Percentiles rank a stretch among this genome's conserved stretches.
Evolutionary conservation across 2,329 filamentous ascomycete genomes (phyloP).

Genomic region (Alternaria gaisen): DNA sequence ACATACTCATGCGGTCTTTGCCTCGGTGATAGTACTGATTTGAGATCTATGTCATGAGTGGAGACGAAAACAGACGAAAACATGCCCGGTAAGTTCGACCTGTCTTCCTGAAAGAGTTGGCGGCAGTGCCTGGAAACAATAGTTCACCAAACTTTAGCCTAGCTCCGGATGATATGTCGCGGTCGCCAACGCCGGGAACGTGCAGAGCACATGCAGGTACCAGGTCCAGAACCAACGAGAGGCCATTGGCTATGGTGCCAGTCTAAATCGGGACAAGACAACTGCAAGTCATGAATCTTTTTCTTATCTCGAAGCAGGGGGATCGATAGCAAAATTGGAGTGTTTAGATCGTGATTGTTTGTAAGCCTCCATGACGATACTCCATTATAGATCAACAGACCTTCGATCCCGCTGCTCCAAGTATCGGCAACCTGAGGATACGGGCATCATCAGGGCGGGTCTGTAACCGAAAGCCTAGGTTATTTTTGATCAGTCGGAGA

Average conservation of each 20-base stretch:
- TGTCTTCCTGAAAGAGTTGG: conserved; percentile 13
- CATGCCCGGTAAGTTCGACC: conserved; percentile 10
- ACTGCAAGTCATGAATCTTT: background rate
- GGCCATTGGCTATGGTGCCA: background rate
- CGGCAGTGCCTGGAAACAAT: conserved; percentile 13
- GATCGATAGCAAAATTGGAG: background rate
- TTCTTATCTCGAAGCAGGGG: background rate
- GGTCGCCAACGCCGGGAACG: conserved; percentile 14
- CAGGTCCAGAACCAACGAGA: conserved; percentile 4
- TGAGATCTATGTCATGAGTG: conserved; percentile 14
- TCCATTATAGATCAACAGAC: background rate
- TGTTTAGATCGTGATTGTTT: background rate
- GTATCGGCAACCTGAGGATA: conserved; percentile 2
- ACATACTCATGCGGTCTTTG: background rate
- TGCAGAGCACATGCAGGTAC: conserved; percentile 14
- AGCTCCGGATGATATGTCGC: conserved; percentile 15
- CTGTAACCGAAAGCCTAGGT: conserved; percentile 19
- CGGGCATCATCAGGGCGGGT: background rate
- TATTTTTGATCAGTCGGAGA: conserved; percentile 20
- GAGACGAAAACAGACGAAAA: background rate
- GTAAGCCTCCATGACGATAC: background rate
- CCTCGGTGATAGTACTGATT: conserved; percentile 9
- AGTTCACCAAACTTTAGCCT: conserved; percentile 15
- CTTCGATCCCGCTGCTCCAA: background rate
- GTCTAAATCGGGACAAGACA: background rate